Evolutionary conservation across 345 rosid species (phyloP).

Genomic region (Linum lewisii): DNA sequence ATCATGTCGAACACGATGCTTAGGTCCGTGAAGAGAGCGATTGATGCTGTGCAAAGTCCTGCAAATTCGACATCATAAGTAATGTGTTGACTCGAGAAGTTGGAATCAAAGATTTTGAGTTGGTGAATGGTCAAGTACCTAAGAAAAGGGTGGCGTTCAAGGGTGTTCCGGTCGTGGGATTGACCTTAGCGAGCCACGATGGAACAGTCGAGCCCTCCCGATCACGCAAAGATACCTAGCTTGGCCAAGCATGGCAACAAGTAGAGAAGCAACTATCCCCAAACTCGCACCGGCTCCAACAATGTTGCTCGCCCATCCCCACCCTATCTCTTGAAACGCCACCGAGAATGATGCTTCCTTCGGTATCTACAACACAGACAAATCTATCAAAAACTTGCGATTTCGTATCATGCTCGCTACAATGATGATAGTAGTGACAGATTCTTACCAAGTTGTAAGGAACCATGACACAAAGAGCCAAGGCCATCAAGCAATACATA

Average conservation of each 20-base stretch:
- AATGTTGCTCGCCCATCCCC: constrained; percentile 83
- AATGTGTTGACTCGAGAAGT: too few species aligned
- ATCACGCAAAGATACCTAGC: constrained; percentile 95
- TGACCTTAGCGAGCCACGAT: constrained; percentile 80
- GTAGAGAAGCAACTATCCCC: constrained; percentile 87
- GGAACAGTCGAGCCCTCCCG: constrained; percentile 85
- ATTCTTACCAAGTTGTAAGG: constrained; percentile 68
- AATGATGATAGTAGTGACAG: background rate
- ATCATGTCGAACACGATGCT: constrained; percentile 56
- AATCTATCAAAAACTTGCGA: background rate
- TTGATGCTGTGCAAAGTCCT: constrained; percentile 90
- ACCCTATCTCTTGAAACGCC: constrained; percentile 54
- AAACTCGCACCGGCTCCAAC: constrained; percentile 91
- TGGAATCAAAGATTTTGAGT: too few species aligned
- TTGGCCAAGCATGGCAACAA: constrained; percentile 97
- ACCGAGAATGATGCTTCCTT: constrained; percentile 51
- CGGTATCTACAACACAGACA: constrained; percentile 31
- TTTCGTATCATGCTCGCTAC: background rate
- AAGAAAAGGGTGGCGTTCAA: constrained; percentile 88
- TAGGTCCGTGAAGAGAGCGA: constrained; percentile 80
- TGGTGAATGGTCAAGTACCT: too few species aligned
- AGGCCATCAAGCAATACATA: constrained; percentile 77
- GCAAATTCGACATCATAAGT: constrained; percentile 15
- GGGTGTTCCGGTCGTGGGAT: constrained; percentile 93
- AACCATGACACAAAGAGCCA: constrained; percentile 65